Base-by-base conservation (phyloP, 75 land plant species). In the Sequoia sempervirens region DNA sequence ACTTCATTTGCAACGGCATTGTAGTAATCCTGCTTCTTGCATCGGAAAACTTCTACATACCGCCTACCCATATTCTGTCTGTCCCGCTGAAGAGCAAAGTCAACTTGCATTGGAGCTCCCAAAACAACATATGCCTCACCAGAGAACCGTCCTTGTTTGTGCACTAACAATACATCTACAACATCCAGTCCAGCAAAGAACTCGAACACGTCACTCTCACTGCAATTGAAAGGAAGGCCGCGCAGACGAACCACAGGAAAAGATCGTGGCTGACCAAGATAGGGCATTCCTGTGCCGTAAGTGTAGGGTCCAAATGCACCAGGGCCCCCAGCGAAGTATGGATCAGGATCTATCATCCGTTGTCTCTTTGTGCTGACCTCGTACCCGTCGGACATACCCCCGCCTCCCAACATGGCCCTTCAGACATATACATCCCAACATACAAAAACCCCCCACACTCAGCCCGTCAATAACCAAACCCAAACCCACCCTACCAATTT, bases 1-100 rank as follows among this genome's bases (percentile, higher is more conserved):
- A 95, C 97, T 82, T 97, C 99, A 12, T 90, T 86, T 43, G 99
- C 95, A 58, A 97, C 88, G 23, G 99, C 99, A 82, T 88, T 80
- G 87, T 97, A 97, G 75, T 97, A 97, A 28, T 97, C 99, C 81
- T 91, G 92, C 88, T 94, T 97, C 84, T 89, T 93, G 89, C 97
- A 90, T 75, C 92, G 90, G 86, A 97, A 97, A n/a, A 97, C 99
- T 83, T 97, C 99, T 1, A 97, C 88, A 85, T 97, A 97, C 47
- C 99, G 83, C 15, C 92, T 89, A 17, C 81, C 81, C 95, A 96
- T 96, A 82, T 91, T 94, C 86, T 94, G 96, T 4, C 92, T 14
- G 18, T 54, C 15, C 58, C 58, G 8, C 18, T 14, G 58, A 54
- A 54, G 58, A 0, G 18, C 58, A 54, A 54, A 54, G 58, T 96